A percentile compares a stretch with the other conserved stretches of the same genome.
These are phyloP conservation scores for Podospora didyma DNA, from an alignment of 495 filamentous ascomycete species.

Conservation along the genomic window DNA sequence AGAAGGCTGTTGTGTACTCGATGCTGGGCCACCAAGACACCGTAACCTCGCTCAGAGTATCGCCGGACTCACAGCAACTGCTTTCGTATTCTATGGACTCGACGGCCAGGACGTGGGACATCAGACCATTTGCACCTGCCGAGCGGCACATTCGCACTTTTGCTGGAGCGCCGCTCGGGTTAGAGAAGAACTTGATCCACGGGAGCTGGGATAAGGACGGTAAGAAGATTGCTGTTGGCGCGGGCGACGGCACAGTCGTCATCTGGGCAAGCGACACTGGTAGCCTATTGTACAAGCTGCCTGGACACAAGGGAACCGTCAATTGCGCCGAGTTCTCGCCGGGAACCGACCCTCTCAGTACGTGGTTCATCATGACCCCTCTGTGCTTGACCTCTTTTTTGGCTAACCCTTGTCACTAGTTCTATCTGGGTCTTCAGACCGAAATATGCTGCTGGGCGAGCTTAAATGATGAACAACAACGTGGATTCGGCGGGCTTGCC, in stretches of 20 bases:
- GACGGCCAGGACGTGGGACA: conserved; percentile 92
- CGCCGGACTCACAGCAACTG: conserved; percentile 85
- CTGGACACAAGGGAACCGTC: conserved; percentile 91
- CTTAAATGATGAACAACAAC: conserved; percentile 41
- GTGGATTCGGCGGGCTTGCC: background rate
- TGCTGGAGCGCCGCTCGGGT: conserved; percentile 78
- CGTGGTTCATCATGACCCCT: conserved; percentile 37
- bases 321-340: conserved; percentile 93
- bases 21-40: conserved; percentile 91
- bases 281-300: conserved; percentile 89
- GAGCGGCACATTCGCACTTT: conserved; percentile 81
- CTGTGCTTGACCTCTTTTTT: background rate
- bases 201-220: conserved; percentile 90
- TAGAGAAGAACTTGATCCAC: conserved; percentile 88
- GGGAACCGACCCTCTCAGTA: conserved; percentile 77
- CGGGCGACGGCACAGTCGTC: conserved; percentile 84
- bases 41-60: conserved; percentile 81
- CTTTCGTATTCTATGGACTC: conserved; percentile 92
- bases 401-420: conserved; percentile 51
- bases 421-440: conserved; percentile 81
- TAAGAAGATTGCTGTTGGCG: conserved; percentile 80
- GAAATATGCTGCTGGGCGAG: conserved; percentile 73
- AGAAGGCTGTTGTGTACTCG: conserved; percentile 79
- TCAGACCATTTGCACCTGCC: conserved; percentile 86
- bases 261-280: conserved; percentile 82